A percentile compares a stretch with the other conserved stretches of the same genome.
Evolutionary conservation across 2,329 filamentous ascomycete species (phyloP).

Genomic region (Dothideomycetidae sp.): DNA sequence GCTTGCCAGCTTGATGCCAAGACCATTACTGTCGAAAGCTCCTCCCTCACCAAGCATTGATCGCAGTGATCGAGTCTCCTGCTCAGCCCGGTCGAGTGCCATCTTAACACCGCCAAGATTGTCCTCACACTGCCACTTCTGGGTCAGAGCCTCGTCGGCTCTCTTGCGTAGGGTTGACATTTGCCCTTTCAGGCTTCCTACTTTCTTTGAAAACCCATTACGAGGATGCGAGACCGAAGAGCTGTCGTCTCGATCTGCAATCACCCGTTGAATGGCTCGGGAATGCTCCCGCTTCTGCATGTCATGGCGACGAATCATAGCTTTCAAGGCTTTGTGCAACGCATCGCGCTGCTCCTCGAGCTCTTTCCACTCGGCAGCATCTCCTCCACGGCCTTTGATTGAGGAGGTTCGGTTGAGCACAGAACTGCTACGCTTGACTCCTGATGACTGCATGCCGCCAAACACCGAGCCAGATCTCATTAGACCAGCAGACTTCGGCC

Average conservation of each 20-base stretch:
- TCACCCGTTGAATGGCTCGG: constrained; percentile 64
- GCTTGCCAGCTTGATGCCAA: constrained; percentile 12
- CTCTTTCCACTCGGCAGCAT: constrained; percentile 67
- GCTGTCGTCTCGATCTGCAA: constrained; percentile 63
- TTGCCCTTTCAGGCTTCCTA: constrained; percentile 65
- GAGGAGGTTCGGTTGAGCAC: constrained; percentile 19
- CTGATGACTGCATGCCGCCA: constrained; percentile 30
- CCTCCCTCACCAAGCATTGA: constrained; percentile 33
- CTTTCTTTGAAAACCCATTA: constrained; percentile 71
- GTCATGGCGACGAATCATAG: constrained; percentile 71
- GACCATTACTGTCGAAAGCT: constrained; percentile 6
- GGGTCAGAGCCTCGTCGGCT: constrained; percentile 84
- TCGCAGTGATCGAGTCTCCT: constrained; percentile 76
- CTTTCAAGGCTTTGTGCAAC: constrained; percentile 73
- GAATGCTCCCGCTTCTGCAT: constrained; percentile 70
- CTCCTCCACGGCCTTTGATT: constrained; percentile 25
- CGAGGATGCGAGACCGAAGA: constrained; percentile 51
- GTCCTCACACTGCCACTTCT: constrained; percentile 94
- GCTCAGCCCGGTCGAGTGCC: constrained; percentile 88
- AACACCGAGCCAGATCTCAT: constrained; percentile 45
- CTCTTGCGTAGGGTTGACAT: constrained; percentile 71
- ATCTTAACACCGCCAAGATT: constrained; percentile 80
- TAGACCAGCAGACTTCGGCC: constrained; percentile 23
- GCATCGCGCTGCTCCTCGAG: constrained; percentile 89
- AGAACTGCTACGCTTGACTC: constrained; percentile 18